Evolutionary conservation across 2,329 filamentous ascomycete species (phyloP).

Genomic region (Penicillium sp.): DNA sequence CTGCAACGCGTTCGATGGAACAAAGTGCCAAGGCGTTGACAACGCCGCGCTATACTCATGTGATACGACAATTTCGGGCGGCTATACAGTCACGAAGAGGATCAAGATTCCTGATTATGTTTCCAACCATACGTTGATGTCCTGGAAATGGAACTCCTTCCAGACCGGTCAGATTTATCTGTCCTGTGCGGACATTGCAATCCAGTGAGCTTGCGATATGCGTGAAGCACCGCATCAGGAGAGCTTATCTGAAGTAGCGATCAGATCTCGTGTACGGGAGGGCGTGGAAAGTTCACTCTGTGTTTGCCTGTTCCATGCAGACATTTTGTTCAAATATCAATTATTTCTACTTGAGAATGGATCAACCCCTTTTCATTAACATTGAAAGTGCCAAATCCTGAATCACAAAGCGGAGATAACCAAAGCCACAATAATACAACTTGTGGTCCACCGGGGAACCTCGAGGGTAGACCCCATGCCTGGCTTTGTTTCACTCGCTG

Average conservation of each 20-base stretch:
- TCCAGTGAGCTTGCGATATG: slow-evolving; percentile 20
- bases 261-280: too few relatives aligned
- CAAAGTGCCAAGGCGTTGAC: slow-evolving; percentile 49
- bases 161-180: slow-evolving; percentile 58
- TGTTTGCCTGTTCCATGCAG: too few relatives aligned
- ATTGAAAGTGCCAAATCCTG: too few relatives aligned
- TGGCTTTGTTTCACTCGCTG: slow-evolving; percentile 3
- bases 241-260: too few relatives aligned
- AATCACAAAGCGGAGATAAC: background rate
- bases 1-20: slow-evolving; percentile 35
- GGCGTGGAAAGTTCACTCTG: too few relatives aligned
- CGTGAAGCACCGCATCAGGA: too few relatives aligned
- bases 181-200: slow-evolving; percentile 56
- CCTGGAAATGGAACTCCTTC: slow-evolving; percentile 58
- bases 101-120: slow-evolving; percentile 53
- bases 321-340: too few relatives aligned
- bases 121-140: slow-evolving; percentile 54
- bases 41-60: slow-evolving; percentile 48
- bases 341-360: too few relatives aligned
- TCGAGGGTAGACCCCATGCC: background rate
- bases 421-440: background rate
- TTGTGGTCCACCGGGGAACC: background rate
- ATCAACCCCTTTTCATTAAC: too few relatives aligned
- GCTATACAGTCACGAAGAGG: slow-evolving; percentile 56
- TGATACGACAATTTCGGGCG: slow-evolving; percentile 55